These are phyloP conservation scores for Sporothrix pseudoabietina DNA, from an alignment of 2,329 filamentous ascomycete species.

Conservation along the genomic window DNA sequence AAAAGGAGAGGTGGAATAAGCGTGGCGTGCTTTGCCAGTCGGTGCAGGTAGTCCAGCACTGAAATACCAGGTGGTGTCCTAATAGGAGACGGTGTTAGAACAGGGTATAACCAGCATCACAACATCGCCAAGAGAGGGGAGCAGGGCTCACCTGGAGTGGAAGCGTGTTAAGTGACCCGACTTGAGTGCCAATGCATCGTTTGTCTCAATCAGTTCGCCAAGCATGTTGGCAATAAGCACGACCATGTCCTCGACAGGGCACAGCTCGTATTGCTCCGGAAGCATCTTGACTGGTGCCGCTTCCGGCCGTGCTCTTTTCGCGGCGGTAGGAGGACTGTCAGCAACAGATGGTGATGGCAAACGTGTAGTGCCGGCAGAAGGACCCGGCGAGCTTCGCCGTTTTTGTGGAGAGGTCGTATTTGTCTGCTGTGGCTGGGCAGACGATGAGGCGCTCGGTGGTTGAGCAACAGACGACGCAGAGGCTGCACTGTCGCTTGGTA, in stretches of 20 bases:
- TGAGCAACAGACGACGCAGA: neutral
- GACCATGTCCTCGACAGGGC: conserved; percentile 82
- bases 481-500: conserved; percentile 17
- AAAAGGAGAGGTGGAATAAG: conserved; percentile 91
- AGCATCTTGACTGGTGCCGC: conserved; percentile 58
- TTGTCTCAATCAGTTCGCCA: conserved; percentile 88
- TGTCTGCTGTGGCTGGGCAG: conserved; percentile 23
- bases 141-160: conserved; percentile 73
- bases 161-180: conserved; percentile 89
- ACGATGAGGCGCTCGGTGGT: neutral
- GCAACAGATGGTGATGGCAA: conserved; percentile 32
- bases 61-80: conserved; percentile 83
- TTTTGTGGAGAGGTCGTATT: conserved; percentile 41
- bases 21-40: conserved; percentile 90
- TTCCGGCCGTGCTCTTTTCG: conserved; percentile 59
- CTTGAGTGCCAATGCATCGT: conserved; percentile 82
- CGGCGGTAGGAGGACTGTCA: conserved; percentile 30
- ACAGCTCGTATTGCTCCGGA: conserved; percentile 77
- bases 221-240: conserved; percentile 93
- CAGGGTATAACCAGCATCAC: neutral
- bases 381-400: conserved; percentile 50
- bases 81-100: neutral
- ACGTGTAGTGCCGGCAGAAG: conserved; percentile 37
- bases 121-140: neutral
- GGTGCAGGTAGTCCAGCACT: conserved; percentile 88